These are phyloP conservation scores for Rosa rugosa DNA, from an alignment of 306 rosid species.

Conservation along the genomic window DNA sequence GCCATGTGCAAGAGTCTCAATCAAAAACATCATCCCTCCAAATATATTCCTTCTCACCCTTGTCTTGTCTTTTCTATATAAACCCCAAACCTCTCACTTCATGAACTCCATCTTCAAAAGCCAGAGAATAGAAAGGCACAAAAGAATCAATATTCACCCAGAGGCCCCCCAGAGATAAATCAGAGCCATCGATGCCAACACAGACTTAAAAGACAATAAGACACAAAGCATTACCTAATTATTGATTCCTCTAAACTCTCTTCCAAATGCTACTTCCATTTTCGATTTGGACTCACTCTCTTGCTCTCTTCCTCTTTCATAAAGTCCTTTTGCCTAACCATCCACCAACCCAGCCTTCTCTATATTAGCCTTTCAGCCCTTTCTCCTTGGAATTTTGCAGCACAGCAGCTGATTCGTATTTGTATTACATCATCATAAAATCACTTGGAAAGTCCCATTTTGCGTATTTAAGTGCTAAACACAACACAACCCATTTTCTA, in stretches of 20 bases:
- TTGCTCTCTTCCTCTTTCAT: slow-evolving; percentile 44
- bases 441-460: slow-evolving; percentile 36
- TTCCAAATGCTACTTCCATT: slow-evolving; percentile 78
- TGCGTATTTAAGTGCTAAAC: slow-evolving; percentile 19
- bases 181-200: slow-evolving; percentile 25
- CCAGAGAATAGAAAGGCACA: slow-evolving; percentile 13
- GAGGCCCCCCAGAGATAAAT: slow-evolving; percentile 32
- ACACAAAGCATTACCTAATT: slow-evolving; percentile 77
- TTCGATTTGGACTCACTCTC: slow-evolving; percentile 53
- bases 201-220: slow-evolving; percentile 46
- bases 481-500: slow-evolving; percentile 38
- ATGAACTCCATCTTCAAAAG: slow-evolving; percentile 24
- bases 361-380: slow-evolving; percentile 48
- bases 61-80: slow-evolving; percentile 61
- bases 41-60: slow-evolving; percentile 58
- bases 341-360: slow-evolving; percentile 52
- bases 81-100: slow-evolving; percentile 31
- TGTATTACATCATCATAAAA: slow-evolving; percentile 47
- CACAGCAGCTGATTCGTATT: slow-evolving; percentile 61
- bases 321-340: slow-evolving; percentile 63
- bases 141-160: slow-evolving; percentile 23
- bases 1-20: slow-evolving; percentile 36
- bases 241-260: slow-evolving; percentile 59
- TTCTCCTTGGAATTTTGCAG: slow-evolving; percentile 53
- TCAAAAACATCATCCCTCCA: slow-evolving; percentile 44